Percentiles rank a stretch among this genome's conserved stretches.
Evolutionary conservation across 768 basidiomycete genomes (phyloP).

Genomic region (Kondoa malvinella): DNA sequence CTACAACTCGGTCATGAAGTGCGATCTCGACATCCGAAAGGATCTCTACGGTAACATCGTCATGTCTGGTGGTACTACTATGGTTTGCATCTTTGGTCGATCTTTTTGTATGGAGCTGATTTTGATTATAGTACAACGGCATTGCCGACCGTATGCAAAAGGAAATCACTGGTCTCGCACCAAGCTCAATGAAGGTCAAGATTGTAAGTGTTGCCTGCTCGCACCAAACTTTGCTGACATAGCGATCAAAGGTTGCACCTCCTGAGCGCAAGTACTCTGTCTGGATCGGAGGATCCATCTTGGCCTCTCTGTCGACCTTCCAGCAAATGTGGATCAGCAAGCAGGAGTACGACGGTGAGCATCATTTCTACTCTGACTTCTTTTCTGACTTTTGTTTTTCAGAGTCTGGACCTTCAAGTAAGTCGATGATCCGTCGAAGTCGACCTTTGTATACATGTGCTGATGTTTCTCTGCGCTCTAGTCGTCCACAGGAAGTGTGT

Average conservation of each 20-base stretch:
- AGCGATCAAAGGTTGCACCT: constrained; percentile 82
- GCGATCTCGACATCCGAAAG: constrained; percentile 69
- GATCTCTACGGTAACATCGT: constrained; percentile 59
- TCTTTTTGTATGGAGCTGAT: background rate
- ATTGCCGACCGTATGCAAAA: constrained; percentile 92
- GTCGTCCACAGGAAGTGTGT: no score
- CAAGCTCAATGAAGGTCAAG: constrained; percentile 64
- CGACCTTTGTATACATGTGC: no score
- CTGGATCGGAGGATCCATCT: constrained; percentile 42
- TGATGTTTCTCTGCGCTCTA: no score
- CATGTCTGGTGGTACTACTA: constrained; percentile 55
- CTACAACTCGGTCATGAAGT: constrained; percentile 71
- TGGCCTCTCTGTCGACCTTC: constrained; percentile 80
- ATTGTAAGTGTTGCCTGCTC: constrained; percentile 2
- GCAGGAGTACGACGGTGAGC: no score
- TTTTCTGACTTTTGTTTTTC: no score
- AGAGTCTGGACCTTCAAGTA: no score
- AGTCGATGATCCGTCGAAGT: no score
- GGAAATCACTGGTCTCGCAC: constrained; percentile 68
- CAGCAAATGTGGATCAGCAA: no score
- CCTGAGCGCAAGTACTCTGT: constrained; percentile 91
- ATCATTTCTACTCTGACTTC: no score
- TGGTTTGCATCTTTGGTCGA: background rate
- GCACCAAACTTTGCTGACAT: constrained; percentile 1
- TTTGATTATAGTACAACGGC: constrained; percentile 52